phyloP scores from a whole-genome alignment of 106 monocot species.

The Vanilla planifolia region DNA sequence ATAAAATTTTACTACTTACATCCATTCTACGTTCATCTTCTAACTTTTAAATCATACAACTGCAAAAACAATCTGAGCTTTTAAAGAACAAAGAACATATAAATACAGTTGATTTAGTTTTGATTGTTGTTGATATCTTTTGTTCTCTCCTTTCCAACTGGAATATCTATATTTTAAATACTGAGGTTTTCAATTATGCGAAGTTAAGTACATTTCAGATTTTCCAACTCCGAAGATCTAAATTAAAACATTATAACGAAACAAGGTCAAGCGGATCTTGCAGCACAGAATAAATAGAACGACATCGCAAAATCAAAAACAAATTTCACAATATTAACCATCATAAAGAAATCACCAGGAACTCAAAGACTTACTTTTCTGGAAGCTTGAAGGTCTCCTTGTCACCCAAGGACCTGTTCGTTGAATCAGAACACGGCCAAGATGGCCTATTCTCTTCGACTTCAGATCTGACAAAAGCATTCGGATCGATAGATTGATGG shows the following conservation, averaged over 20 bases:
- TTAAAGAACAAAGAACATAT: too few relatives aligned
- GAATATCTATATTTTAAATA: too few relatives aligned
- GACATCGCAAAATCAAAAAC: neutral
- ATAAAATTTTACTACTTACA: too few relatives aligned
- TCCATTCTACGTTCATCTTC: too few relatives aligned
- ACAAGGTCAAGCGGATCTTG: neutral
- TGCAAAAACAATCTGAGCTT: too few relatives aligned
- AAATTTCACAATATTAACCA: neutral
- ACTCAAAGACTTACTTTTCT: conserved; percentile 36
- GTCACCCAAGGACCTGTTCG: neutral
- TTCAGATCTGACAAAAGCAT: conserved; percentile 9
- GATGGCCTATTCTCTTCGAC: conserved; percentile 4
- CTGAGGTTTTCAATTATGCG: too few relatives aligned
- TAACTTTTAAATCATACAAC: too few relatives aligned
- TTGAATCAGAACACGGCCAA: neutral
- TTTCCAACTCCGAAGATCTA: neutral
- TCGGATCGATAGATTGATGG: neutral
- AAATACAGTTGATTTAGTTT: too few relatives aligned
- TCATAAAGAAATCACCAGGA: neutral
- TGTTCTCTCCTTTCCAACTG: too few relatives aligned
- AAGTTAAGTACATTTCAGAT: neutral
- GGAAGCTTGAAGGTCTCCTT: conserved; percentile 27
- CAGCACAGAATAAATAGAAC: too few relatives aligned
- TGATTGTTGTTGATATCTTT: too few relatives aligned
- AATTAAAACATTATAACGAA: neutral